Conservation (phyloP, 2,329 filamentous ascomycete genomes). For the Cercospora sp. region DNA sequence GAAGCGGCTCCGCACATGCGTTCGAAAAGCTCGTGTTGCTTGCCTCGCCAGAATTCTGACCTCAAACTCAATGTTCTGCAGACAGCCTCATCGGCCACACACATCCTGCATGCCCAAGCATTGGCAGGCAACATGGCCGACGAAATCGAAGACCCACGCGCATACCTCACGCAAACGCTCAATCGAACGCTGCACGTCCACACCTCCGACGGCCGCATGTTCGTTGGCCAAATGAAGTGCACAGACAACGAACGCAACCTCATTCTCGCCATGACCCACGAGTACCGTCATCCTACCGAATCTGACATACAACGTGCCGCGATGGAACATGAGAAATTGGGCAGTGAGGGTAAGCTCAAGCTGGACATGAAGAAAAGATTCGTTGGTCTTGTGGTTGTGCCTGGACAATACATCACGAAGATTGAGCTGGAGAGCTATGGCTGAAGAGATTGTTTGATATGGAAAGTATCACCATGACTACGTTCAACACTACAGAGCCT, state of each 20-base stretch:
- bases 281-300: slow-evolving; percentile 73
- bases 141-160: slow-evolving; percentile 24
- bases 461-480: too few species aligned
- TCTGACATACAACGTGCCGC: slow-evolving; percentile 46
- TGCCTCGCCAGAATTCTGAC: not conserved
- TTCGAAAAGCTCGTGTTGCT: not conserved
- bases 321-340: slow-evolving; percentile 37
- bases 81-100: not conserved
- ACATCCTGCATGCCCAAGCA: not conserved
- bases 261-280: slow-evolving; percentile 80
- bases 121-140: slow-evolving; percentile 12
- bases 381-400: slow-evolving; percentile 85
- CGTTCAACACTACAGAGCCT: too few species aligned
- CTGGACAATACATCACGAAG: slow-evolving; percentile 79
- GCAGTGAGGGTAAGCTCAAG: slow-evolving; percentile 47
- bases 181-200: slow-evolving; percentile 73
- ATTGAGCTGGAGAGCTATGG: slow-evolving; percentile 76
- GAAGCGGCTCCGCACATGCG: not conserved
- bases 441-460: slow-evolving; percentile 16
- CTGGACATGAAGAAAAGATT: slow-evolving; percentile 81
- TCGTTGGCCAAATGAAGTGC: slow-evolving; percentile 89
- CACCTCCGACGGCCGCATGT: slow-evolving; percentile 81
- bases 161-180: slow-evolving; percentile 38
- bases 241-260: slow-evolving; percentile 85
- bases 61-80: not conserved